Percentiles rank a stretch among this genome's conserved stretches.
Conservation (phyloP, 192 early-diverging fungal species). For the Chytriomyces confervae region DNA sequence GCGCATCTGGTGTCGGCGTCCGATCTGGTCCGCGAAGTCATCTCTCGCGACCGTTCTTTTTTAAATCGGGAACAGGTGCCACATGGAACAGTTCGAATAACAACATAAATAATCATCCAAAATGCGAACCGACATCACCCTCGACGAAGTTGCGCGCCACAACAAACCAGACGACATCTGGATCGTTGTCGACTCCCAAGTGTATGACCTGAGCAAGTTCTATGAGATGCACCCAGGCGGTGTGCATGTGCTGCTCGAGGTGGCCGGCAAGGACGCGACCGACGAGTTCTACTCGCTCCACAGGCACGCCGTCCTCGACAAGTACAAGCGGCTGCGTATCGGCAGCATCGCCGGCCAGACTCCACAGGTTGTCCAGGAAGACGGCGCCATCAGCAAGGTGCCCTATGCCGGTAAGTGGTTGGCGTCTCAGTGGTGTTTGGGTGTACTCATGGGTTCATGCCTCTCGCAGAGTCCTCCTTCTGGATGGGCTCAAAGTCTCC, state of each 20-base stretch:
- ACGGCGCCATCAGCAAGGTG: slow-evolving; percentile 34
- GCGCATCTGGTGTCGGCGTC: too few species aligned
- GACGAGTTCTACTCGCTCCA: slow-evolving; percentile 29
- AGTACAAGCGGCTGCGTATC: slow-evolving; percentile 25
- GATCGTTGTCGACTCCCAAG: slow-evolving; percentile 45
- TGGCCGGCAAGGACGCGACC: slow-evolving; percentile 53
- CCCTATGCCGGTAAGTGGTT: slow-evolving; percentile 7
- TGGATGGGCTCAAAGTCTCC: slow-evolving; percentile 46
- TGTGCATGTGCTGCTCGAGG: slow-evolving; percentile 43
- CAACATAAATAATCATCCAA: not conserved
- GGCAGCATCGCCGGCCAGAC: slow-evolving; percentile 46
- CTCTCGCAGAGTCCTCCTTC: slow-evolving; percentile 43
- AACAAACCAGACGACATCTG: slow-evolving; percentile 44
- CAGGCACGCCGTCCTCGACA: slow-evolving; percentile 15
- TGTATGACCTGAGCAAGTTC: slow-evolving; percentile 43
- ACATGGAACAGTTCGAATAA: too few species aligned
- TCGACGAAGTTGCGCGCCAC: slow-evolving; percentile 54
- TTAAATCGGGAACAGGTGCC: too few species aligned
- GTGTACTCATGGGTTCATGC: not conserved
- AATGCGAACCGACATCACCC: slow-evolving; percentile 32
- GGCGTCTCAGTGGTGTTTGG: not conserved
- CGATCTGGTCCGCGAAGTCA: too few species aligned
- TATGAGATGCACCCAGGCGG: slow-evolving; percentile 50
- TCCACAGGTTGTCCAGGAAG: slow-evolving; percentile 41
- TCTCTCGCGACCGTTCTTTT: too few species aligned